A percentile compares a stretch with the other conserved stretches of the same genome.
phyloP scores from a whole-genome alignment of 2,329 filamentous ascomycete species.

The Zasmidium angulare region DNA sequence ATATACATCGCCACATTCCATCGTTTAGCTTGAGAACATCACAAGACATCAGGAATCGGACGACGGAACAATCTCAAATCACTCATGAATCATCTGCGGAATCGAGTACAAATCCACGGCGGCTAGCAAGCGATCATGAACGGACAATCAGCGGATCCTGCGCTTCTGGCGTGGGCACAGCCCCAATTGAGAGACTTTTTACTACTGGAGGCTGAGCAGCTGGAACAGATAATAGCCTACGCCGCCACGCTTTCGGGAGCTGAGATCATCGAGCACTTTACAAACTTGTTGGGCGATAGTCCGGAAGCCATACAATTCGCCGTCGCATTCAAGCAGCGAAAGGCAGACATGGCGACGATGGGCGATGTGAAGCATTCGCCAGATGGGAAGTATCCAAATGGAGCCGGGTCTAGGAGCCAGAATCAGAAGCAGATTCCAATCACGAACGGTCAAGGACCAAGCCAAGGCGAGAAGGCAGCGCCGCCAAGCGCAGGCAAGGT shows the following conservation, averaged over 20 bases:
- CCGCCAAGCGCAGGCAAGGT: neutral
- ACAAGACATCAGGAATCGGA: neutral
- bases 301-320: slow-evolving; percentile 15
- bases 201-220: slow-evolving; percentile 18
- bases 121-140: neutral
- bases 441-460: neutral
- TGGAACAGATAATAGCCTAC: slow-evolving; percentile 21
- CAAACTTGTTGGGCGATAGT: slow-evolving; percentile 20
- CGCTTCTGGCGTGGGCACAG: slow-evolving; percentile 14
- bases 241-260: slow-evolving; percentile 13
- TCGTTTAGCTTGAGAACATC: neutral
- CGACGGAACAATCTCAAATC: neutral
- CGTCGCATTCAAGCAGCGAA: slow-evolving; percentile 3
- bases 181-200: slow-evolving; percentile 19
- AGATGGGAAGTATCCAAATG: neutral
- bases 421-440: neutral
- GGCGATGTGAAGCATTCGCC: neutral
- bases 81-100: neutral
- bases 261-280: slow-evolving; percentile 13
- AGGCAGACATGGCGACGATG: neutral
- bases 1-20: neutral
- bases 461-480: neutral
- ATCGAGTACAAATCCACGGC: neutral
- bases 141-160: neutral
- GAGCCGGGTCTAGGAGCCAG: neutral